Conservation (phyloP, 83 land plant genomes). For the Larix sibirica region DNA sequence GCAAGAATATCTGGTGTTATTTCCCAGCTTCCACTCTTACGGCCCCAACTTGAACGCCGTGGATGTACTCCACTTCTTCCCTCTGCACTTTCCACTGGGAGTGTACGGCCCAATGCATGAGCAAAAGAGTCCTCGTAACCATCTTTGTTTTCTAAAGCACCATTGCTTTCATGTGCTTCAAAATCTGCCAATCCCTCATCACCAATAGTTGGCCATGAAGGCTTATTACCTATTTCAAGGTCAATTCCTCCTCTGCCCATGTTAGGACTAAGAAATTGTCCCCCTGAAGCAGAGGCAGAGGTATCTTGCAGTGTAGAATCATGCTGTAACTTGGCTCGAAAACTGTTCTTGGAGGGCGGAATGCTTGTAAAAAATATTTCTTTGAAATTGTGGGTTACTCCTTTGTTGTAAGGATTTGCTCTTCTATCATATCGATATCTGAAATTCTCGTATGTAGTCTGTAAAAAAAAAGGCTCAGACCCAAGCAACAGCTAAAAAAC, state of each 20-base stretch:
- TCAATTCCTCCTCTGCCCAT: constrained; percentile 65
- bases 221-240: constrained; percentile 70
- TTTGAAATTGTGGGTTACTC: constrained; percentile 59
- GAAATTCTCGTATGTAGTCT: constrained; percentile 98
- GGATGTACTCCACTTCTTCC: constrained; percentile 55
- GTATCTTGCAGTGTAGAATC: constrained; percentile 27
- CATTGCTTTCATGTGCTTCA: constrained; percentile 43
- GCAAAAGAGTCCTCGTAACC: constrained; percentile 29
- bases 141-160: constrained; percentile 46
- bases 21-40: constrained; percentile 98
- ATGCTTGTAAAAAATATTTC: constrained; percentile 70
- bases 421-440: constrained; percentile 77
- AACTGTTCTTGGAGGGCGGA: constrained; percentile 69
- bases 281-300: constrained; percentile 22
- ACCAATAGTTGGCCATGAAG: constrained; percentile 40
- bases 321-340: constrained; percentile 56
- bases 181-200: constrained; percentile 37
- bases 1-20: constrained; percentile 89
- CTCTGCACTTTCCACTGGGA: constrained; percentile 36
- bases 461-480: constrained; percentile 17
- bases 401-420: constrained; percentile 74
- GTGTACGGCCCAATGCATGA: constrained; percentile 36
- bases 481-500: neutral
- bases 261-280: constrained; percentile 66
- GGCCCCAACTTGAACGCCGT: constrained; percentile 92